Base-by-base conservation (phyloP, 768 basidiomycete genomes). In the Cubamyces lactineus region DNA sequence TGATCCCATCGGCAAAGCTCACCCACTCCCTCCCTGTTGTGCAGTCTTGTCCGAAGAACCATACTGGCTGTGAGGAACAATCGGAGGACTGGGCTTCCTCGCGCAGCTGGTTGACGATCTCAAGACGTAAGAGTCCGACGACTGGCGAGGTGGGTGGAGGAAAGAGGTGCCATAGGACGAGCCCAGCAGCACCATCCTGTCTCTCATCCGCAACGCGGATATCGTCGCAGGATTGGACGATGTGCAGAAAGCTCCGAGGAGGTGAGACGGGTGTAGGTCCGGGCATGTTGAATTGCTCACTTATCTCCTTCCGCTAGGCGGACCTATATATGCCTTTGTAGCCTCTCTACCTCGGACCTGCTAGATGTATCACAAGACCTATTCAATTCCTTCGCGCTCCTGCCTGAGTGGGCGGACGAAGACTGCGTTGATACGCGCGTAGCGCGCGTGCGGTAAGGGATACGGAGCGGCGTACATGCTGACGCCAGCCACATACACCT, bases 201-300 rank as follows among this genome's bases (percentile, higher is more conserved):
- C 34, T 73, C 41, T 34, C 4, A 73, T 56, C 16, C 72, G 69
- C 80, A 61, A 73, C 66, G 40, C 76, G 79, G 56, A 85, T 85
- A 72, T 94, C 95, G 74, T 94, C 85, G 79, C 90, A 92, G 43
- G 75, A 70, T 52, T 86, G 77, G 62, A 94, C 75, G 59, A 94
- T 70, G 23, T 88, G 81, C 24, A 94, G 80, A 67, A 87, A 86
- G 15, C 50, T 67, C 30, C 70, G 65, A 17, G 64, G 62, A 11
- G 59, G 43, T 6, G 59, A 59, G 34, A 11, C 34, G 1, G 61
- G 59, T 2, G 52, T 61, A 11, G 64, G 63, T 1, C 58, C 61
- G 5, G 58, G 39, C 63, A 64, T 67, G 5, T 34, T 34, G 9
- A 34, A 11, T 34, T 34, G 34, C 34, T 34, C 6, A 34, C 11